phyloP scores from a whole-genome alignment of 768 basidiomycete species.

The Dacryopinax primogenitus region DNA sequence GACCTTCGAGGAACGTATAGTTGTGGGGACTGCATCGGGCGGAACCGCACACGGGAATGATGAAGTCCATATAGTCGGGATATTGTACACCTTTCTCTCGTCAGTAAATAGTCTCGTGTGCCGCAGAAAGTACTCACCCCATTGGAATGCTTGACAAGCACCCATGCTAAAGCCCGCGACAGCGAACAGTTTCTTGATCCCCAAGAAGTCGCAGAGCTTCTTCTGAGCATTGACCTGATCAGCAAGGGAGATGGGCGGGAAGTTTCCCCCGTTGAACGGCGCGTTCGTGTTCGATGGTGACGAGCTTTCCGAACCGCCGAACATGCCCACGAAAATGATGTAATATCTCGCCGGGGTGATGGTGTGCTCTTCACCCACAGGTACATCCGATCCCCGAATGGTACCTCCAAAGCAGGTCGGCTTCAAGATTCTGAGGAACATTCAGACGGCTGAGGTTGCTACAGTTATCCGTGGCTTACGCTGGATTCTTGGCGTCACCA shows the following conservation, averaged over 20 bases:
- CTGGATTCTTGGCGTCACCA: not conserved
- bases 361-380: conserved; percentile 3
- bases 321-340: conserved; percentile 7
- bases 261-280: not conserved
- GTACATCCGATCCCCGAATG: not conserved
- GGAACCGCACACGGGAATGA: conserved; percentile 1
- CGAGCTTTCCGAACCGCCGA: conserved; percentile 1
- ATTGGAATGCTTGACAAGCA: conserved; percentile 10
- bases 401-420: conserved; percentile 9
- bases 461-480: not conserved
- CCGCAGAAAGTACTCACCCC: not conserved
- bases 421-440: not conserved
- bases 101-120: not conserved
- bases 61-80: conserved; percentile 9
- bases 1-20: conserved; percentile 9
- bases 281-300: conserved; percentile 5
- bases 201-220: not conserved
- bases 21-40: not conserved
- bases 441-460: not conserved
- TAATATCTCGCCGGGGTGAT: conserved; percentile 5
- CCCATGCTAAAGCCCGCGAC: conserved; percentile 10
- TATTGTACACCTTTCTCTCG: not conserved
- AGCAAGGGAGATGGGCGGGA: not conserved
- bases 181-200: conserved; percentile 6
- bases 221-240: conserved; percentile 7